Percentiles rank a stretch among this genome's conserved stretches.
Evolutionary conservation across 352 stramenopile species (phyloP).

Genomic region (Pythium scleroteichum): DNA sequence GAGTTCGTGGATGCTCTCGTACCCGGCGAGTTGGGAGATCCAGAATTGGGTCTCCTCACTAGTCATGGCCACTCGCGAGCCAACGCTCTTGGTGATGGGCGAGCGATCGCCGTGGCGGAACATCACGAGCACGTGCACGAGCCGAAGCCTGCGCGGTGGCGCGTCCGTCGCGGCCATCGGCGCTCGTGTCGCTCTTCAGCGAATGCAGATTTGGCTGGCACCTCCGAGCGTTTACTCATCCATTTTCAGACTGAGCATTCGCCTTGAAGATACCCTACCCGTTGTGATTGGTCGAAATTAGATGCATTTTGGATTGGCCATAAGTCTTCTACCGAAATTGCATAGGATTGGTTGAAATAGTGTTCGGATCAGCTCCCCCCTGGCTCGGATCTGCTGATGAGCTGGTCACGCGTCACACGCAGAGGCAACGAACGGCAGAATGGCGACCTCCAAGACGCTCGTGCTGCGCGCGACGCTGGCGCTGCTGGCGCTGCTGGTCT

Average conservation of each 20-base stretch:
- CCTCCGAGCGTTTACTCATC: conserved; percentile 31
- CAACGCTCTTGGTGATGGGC: conserved; percentile 63
- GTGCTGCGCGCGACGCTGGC: conserved; percentile 32
- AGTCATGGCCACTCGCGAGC: conserved; percentile 44
- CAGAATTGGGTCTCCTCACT: conserved; percentile 58
- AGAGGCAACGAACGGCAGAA: conserved; percentile 12
- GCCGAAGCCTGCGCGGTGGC: conserved; percentile 31
- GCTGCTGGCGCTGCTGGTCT: conserved; percentile 40
- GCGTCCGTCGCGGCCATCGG: not conserved
- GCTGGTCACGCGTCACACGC: conserved; percentile 27
- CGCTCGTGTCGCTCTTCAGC: not conserved
- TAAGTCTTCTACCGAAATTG: too few relatives aligned
- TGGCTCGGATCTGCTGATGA: conserved; percentile 10
- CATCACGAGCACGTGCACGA: conserved; percentile 68
- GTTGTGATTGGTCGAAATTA: conserved; percentile 11
- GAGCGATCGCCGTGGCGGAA: conserved; percentile 81
- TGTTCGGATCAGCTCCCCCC: conserved; percentile 21
- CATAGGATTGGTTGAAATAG: conserved; percentile 10
- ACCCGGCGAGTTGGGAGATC: conserved; percentile 48
- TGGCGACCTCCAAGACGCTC: conserved; percentile 22
- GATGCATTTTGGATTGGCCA: not conserved
- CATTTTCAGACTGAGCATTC: conserved; percentile 2
- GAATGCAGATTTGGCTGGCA: too few relatives aligned
- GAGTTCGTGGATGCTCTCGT: conserved; percentile 45
- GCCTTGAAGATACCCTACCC: conserved; percentile 14